Conservation (phyloP, 2,329 filamentous ascomycete species). For the Aureobasidium sp. region DNA sequence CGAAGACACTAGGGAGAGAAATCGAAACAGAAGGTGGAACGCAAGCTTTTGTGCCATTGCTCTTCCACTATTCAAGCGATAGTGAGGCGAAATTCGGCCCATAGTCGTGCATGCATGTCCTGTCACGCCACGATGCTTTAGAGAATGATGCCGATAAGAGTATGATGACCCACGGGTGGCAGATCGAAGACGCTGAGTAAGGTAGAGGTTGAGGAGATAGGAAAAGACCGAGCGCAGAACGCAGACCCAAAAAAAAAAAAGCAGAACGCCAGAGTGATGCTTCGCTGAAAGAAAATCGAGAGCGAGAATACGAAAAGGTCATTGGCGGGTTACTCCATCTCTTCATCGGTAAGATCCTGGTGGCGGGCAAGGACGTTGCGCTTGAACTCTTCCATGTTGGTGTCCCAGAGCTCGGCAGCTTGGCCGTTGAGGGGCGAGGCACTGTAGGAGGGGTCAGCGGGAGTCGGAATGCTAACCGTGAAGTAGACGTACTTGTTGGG, state of each 20-base stretch:
- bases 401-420: slow-evolving; percentile 93
- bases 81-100: background rate
- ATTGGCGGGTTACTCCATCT: slow-evolving; percentile 16
- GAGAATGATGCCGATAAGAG: background rate
- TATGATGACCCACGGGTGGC: background rate
- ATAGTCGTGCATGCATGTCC: background rate
- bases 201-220: background rate
- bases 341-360: slow-evolving; percentile 44
- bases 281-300: background rate
- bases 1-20: background rate
- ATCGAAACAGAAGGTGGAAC: background rate
- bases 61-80: background rate
- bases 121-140: background rate
- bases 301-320: background rate
- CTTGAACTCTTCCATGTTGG: slow-evolving; percentile 79
- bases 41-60: background rate
- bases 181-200: background rate
- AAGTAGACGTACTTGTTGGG: slow-evolving; percentile 74
- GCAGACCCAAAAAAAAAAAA: background rate
- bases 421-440: slow-evolving; percentile 92
- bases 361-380: slow-evolving; percentile 57
- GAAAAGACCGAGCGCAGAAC: background rate
- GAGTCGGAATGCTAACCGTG: slow-evolving; percentile 27
- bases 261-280: slow-evolving; percentile 1
- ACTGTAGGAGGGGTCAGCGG: slow-evolving; percentile 38